Conservation (phyloP, 768 basidiomycete genomes). For the Lepiota subincarnata region DNA sequence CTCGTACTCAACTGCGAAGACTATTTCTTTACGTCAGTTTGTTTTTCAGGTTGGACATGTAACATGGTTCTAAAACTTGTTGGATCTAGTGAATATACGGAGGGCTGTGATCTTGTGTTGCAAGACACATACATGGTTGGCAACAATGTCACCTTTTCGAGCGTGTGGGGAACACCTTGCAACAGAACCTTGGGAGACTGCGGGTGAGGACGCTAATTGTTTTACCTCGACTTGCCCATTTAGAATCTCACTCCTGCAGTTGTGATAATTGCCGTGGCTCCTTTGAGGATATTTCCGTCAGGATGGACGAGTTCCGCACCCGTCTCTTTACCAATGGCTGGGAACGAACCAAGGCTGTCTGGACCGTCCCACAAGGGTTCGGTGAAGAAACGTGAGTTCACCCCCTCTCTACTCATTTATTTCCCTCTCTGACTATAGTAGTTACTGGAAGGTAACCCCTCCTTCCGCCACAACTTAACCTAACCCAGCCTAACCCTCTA, state of each 20-base stretch:
- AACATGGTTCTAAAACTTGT: background rate
- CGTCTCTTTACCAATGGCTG: slow-evolving; percentile 61
- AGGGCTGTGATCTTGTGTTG: slow-evolving; percentile 67
- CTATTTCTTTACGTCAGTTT: slow-evolving; percentile 50
- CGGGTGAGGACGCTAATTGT: slow-evolving; percentile 43
- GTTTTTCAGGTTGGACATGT: background rate
- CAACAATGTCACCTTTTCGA: slow-evolving; percentile 64
- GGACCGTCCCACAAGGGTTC: slow-evolving; percentile 82
- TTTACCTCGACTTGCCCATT: background rate
- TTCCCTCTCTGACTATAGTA: slow-evolving; percentile 13
- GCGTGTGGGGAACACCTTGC: slow-evolving; percentile 58
- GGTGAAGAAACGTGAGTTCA: slow-evolving; percentile 49
- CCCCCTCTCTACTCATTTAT: background rate
- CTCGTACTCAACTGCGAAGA: slow-evolving; percentile 65
- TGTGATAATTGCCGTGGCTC: slow-evolving; percentile 62
- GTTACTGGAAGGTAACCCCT: slow-evolving; percentile 46
- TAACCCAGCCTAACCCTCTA: background rate
- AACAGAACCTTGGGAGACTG: slow-evolving; percentile 67
- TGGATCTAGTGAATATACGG: slow-evolving; percentile 34
- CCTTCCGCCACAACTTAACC: background rate
- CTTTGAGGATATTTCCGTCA: slow-evolving; percentile 65
- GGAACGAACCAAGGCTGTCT: slow-evolving; percentile 65
- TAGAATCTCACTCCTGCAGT: slow-evolving; percentile 16
- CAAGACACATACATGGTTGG: slow-evolving; percentile 60
- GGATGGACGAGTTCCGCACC: slow-evolving; percentile 63